phyloP scores from a whole-genome alignment of 257 asterid genomes.

The Solanum raphanifolium region DNA sequence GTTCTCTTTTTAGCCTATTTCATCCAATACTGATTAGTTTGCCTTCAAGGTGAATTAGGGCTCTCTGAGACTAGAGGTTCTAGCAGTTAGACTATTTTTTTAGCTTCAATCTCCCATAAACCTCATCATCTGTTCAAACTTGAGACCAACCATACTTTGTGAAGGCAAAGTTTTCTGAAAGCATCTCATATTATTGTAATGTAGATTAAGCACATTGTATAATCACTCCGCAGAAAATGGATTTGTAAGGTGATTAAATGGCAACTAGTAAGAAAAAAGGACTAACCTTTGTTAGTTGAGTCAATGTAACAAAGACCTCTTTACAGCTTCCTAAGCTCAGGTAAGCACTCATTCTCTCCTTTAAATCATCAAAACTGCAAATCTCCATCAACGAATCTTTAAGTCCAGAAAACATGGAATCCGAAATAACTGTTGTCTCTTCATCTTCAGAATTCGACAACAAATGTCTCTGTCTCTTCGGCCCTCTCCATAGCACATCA shows the following conservation, averaged over 20 bases:
- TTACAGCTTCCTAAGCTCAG: conserved; percentile 60
- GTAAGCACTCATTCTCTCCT: conserved; percentile 77
- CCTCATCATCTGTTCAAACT: not conserved
- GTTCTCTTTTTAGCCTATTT: not conserved
- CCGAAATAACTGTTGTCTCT: conserved; percentile 18
- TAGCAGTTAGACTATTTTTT: not conserved
- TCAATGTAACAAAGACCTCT: conserved; percentile 62
- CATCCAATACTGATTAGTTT: not conserved
- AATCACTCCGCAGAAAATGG: not conserved
- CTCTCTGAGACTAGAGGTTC: not conserved
- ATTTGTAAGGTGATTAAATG: not conserved
- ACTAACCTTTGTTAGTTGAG: conserved; percentile 75
- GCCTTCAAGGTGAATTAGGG: not conserved
- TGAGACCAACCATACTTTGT: not conserved
- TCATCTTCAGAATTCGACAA: conserved; percentile 32
- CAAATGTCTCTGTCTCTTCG: conserved; percentile 70
- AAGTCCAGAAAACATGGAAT: conserved; percentile 37
- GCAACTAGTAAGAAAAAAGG: not conserved
- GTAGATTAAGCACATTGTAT: not conserved
- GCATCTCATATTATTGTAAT: not conserved
- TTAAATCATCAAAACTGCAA: conserved; percentile 86
- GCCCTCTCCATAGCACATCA: conserved; percentile 79
- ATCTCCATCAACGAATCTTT: conserved; percentile 60
- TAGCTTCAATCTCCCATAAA: not conserved
- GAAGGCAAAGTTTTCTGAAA: not conserved